A percentile compares a stretch with the other conserved stretches of the same genome.
Evolutionary conservation across 805 yeast species (phyloP).

Genomic region (Cyberlindnera veronae): DNA sequence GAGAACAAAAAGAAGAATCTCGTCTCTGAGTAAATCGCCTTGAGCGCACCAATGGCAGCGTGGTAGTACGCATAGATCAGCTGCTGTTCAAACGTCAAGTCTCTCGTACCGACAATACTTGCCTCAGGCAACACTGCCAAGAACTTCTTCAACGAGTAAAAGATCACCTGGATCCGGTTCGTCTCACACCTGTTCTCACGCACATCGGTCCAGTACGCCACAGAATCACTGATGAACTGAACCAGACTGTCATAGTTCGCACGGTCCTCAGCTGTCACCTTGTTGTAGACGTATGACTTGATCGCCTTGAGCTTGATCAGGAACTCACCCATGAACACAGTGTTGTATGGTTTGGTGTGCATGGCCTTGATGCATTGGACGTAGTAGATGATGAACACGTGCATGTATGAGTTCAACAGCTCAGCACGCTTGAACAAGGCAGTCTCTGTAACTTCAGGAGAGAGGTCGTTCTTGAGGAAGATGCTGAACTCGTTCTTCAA

Average conservation of each 20-base stretch:
- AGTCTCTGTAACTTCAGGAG: slow-evolving; percentile 10
- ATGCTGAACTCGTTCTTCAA: slow-evolving; percentile 20
- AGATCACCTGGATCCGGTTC: slow-evolving; percentile 25
- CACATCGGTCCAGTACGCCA: slow-evolving; percentile 17
- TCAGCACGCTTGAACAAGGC: slow-evolving; percentile 19
- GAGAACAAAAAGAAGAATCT: slow-evolving; percentile 34
- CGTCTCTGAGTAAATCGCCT: slow-evolving; percentile 35
- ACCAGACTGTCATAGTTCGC: slow-evolving; percentile 18
- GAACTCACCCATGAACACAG: slow-evolving; percentile 29
- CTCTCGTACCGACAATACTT: slow-evolving; percentile 4
- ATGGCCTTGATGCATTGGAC: slow-evolving; percentile 32
- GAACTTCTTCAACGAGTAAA: slow-evolving; percentile 25
- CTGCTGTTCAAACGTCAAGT: slow-evolving; percentile 17
- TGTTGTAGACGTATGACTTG: slow-evolving; percentile 18
- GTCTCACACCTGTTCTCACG: slow-evolving; percentile 8
- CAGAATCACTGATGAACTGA: slow-evolving; percentile 10
- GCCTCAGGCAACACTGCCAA: slow-evolving; percentile 22
- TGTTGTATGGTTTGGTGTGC: slow-evolving; percentile 31
- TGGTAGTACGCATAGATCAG: slow-evolving; percentile 32
- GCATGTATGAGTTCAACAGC: slow-evolving; percentile 20
- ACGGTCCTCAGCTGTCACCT: slow-evolving; percentile 11
- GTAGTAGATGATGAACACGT: slow-evolving; percentile 23
- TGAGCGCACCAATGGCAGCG: slow-evolving; percentile 31
- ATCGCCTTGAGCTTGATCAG: slow-evolving; percentile 20
- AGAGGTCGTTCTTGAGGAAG: slow-evolving; percentile 14